Percentiles rank a stretch among this genome's conserved stretches.
Evolutionary conservation across 805 yeast species (phyloP).

Genomic region (Nakazawaea wickerhamii): DNA sequence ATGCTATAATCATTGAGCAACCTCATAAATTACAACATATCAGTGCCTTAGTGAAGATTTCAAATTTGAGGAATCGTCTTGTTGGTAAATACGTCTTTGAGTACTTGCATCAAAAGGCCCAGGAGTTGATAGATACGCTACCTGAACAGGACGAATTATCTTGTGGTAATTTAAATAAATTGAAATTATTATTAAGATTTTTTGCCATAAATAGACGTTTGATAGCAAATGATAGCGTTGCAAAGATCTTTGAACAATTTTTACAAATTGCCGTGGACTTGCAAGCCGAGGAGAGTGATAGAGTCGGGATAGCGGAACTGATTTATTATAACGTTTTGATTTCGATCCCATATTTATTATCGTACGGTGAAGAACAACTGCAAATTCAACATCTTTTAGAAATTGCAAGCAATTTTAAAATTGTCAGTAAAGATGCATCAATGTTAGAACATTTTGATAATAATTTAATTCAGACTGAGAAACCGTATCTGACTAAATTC

Average conservation of each 20-base stretch:
- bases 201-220: constrained; percentile 63
- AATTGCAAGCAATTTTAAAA: constrained; percentile 35
- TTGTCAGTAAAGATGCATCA: constrained; percentile 16
- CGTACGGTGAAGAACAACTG: constrained; percentile 23
- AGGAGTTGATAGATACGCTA: constrained; percentile 40
- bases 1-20: constrained; percentile 74
- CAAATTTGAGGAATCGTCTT: constrained; percentile 56
- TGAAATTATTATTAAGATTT: constrained; percentile 69
- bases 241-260: constrained; percentile 46
- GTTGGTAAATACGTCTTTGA: constrained; percentile 69
- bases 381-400: constrained; percentile 41
- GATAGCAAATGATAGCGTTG: constrained; percentile 39
- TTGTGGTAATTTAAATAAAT: constrained; percentile 61
- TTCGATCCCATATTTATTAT: constrained; percentile 50
- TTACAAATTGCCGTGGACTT: constrained; percentile 51
- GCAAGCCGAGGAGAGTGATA: constrained; percentile 33
- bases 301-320: constrained; percentile 63
- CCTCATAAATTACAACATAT: constrained; percentile 84
- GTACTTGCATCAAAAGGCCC: constrained; percentile 59
- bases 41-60: constrained; percentile 58
- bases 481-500: constrained; percentile 47
- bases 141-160: constrained; percentile 20
- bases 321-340: constrained; percentile 56
- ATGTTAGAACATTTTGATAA: constrained; percentile 33
- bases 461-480: constrained; percentile 25